A percentile compares a stretch with the other conserved stretches of the same genome.
phyloP scores from a whole-genome alignment of 306 rosid genomes.

The Clitoria ternatea region DNA sequence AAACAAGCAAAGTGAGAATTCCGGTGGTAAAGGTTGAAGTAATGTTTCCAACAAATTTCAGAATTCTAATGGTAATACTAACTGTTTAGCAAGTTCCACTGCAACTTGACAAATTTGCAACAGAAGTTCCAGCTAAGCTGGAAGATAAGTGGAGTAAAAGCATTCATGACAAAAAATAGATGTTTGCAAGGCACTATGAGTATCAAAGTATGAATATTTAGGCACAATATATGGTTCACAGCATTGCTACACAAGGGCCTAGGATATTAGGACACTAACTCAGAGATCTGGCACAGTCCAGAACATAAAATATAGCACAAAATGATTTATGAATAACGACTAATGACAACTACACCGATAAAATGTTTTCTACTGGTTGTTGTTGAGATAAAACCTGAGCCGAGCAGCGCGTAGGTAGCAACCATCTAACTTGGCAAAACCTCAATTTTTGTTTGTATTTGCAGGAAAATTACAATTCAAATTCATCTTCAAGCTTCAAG shows the following conservation, averaged over 20 bases:
- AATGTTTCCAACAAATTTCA: not conserved
- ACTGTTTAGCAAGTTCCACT: not conserved
- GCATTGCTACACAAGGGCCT: constrained; percentile 37
- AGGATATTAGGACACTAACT: constrained; percentile 23
- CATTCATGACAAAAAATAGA: constrained; percentile 17
- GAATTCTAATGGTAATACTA: not conserved
- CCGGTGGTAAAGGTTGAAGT: not conserved
- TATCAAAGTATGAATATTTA: constrained; percentile 34
- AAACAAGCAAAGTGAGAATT: not conserved
- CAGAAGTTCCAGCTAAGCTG: not conserved
- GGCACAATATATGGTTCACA: constrained; percentile 27
- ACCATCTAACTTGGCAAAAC: constrained; percentile 20
- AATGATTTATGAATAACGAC: constrained; percentile 34
- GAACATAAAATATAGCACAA: constrained; percentile 38
- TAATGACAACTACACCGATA: constrained; percentile 30
- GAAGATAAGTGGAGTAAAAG: not conserved
- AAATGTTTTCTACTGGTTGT: constrained; percentile 23
- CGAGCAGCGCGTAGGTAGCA: constrained; percentile 30
- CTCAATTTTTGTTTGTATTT: not conserved
- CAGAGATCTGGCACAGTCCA: constrained; percentile 29
- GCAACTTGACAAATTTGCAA: constrained; percentile 7
- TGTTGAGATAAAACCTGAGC: constrained; percentile 42
- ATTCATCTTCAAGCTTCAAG: constrained; percentile 91
- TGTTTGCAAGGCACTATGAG: constrained; percentile 30
- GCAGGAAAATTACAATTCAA: constrained; percentile 60